Evolutionary conservation across 2,329 filamentous ascomycete species (phyloP).

Genomic region (Nothophoma quercina): DNA sequence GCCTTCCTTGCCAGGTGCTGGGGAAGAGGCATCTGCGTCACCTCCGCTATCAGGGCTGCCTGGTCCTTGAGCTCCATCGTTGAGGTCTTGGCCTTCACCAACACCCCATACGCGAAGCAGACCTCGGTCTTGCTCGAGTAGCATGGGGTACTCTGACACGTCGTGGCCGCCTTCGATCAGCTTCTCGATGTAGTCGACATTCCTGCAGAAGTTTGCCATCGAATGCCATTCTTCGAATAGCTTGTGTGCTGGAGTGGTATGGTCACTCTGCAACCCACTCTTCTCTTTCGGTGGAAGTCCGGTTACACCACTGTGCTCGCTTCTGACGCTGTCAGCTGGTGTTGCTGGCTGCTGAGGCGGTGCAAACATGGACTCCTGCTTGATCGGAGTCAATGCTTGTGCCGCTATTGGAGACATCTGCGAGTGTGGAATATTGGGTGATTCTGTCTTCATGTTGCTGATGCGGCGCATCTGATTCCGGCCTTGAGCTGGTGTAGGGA

Average conservation of each 20-base stretch:
- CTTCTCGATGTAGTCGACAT: slow-evolving; percentile 33
- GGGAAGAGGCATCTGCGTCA: slow-evolving; percentile 50
- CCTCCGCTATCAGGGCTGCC: slow-evolving; percentile 46
- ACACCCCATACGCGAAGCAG: slow-evolving; percentile 77
- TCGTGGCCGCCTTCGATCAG: slow-evolving; percentile 64
- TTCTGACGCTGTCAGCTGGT: slow-evolving; percentile 44
- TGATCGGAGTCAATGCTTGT: slow-evolving; percentile 41
- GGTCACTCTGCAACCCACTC: slow-evolving; percentile 75
- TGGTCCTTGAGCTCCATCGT: slow-evolving; percentile 54
- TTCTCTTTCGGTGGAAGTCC: slow-evolving; percentile 32
- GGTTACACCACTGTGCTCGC: slow-evolving; percentile 30
- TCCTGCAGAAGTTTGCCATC: slow-evolving; percentile 64
- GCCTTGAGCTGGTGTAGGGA: slow-evolving; percentile 40
- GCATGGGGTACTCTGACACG: slow-evolving; percentile 71
- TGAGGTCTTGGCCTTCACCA: slow-evolving; percentile 74
- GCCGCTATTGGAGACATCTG: slow-evolving; percentile 36
- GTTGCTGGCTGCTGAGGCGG: slow-evolving; percentile 41
- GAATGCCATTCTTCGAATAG: slow-evolving; percentile 72
- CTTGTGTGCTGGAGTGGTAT: slow-evolving; percentile 88
- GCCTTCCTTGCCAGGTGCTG: slow-evolving; percentile 54
- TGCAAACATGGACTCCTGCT: slow-evolving; percentile 36
- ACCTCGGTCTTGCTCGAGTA: slow-evolving; percentile 76
- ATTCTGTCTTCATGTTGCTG: slow-evolving; percentile 46
- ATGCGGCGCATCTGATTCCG: slow-evolving; percentile 36
- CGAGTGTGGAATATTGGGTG: slow-evolving; percentile 36